These are phyloP conservation scores for Cylindrotheca closterium DNA, from an alignment of 108 stramenopile species.

Conservation along the genomic window DNA sequence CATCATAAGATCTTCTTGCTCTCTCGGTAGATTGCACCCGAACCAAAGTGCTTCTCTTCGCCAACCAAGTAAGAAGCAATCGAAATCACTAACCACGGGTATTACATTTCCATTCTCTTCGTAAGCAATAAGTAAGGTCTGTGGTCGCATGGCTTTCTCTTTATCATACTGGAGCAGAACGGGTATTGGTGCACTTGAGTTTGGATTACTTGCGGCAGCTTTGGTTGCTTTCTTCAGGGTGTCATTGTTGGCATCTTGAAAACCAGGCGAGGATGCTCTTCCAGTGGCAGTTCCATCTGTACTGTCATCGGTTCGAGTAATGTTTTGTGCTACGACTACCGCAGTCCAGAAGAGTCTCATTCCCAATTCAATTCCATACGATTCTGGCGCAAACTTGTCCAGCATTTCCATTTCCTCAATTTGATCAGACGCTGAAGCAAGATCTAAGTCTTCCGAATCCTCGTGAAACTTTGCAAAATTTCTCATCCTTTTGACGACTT, in stretches of 20 bases:
- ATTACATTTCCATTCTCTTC: slow-evolving; percentile 64
- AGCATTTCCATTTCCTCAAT: slow-evolving; percentile 35
- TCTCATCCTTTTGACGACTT: slow-evolving; percentile 37
- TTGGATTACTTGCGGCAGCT: neutral
- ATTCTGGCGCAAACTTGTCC: slow-evolving; percentile 45
- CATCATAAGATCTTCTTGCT: slow-evolving; percentile 57
- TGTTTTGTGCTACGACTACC: slow-evolving; percentile 49
- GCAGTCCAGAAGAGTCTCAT: slow-evolving; percentile 72
- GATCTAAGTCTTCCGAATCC: slow-evolving; percentile 12
- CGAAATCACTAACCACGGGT: slow-evolving; percentile 72
- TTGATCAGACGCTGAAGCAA: neutral
- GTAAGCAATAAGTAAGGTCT: slow-evolving; percentile 67
- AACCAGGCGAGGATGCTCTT: slow-evolving; percentile 51
- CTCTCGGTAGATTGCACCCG: slow-evolving; percentile 48
- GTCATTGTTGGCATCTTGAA: slow-evolving; percentile 71
- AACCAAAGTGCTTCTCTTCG: slow-evolving; percentile 49
- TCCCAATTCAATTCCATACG: slow-evolving; percentile 56
- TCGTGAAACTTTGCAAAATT: slow-evolving; percentile 12
- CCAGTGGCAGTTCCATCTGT: slow-evolving; percentile 48
- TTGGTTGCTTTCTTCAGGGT: slow-evolving; percentile 36
- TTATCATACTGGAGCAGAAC: slow-evolving; percentile 50
- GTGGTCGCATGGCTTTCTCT: slow-evolving; percentile 56
- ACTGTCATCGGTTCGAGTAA: slow-evolving; percentile 39
- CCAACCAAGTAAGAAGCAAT: slow-evolving; percentile 68
- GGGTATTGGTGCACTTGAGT: slow-evolving; percentile 40